Percentiles rank a stretch among this genome's conserved stretches.
Evolutionary conservation across 1,139 yeast species (phyloP).

Genomic region (Debaryomyces robertsiae): DNA sequence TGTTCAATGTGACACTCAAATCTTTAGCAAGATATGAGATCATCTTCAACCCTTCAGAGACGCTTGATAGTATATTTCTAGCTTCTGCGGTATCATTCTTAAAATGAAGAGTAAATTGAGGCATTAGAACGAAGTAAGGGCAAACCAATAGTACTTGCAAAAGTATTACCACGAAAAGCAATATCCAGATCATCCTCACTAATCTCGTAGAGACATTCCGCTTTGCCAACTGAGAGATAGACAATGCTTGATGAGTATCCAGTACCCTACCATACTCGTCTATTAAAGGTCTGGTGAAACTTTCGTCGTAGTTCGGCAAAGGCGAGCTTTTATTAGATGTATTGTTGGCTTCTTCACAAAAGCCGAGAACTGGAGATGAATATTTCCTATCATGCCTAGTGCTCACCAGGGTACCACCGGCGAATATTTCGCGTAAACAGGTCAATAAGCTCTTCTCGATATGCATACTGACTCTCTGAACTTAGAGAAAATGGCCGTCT

Average conservation of each 20-base stretch:
- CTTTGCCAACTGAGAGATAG: background rate
- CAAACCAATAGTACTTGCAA: background rate
- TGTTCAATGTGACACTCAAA: slow-evolving; percentile 37
- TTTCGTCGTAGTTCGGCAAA: background rate
- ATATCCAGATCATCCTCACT: background rate
- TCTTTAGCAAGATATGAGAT: slow-evolving; percentile 60
- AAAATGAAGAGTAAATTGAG: slow-evolving; percentile 47
- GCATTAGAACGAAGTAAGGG: slow-evolving; percentile 17
- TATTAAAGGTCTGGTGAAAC: background rate
- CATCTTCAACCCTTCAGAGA: slow-evolving; percentile 53
- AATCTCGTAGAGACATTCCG: background rate
- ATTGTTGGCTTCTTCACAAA: background rate
- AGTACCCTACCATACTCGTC: background rate
- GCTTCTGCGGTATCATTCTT: slow-evolving; percentile 39
- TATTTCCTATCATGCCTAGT: too few relatives aligned
- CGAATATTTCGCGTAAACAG: too few relatives aligned
- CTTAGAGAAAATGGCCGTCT: too few relatives aligned
- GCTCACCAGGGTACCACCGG: too few relatives aligned
- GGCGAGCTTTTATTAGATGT: background rate
- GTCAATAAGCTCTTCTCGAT: too few relatives aligned
- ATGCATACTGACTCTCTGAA: too few relatives aligned
- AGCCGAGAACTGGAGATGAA: too few relatives aligned
- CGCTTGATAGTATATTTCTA: slow-evolving; percentile 35
- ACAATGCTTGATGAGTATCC: slow-evolving; percentile 1
- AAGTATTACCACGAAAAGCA: slow-evolving; percentile 2